phyloP scores from a whole-genome alignment of 805 yeast genomes.

The Vanderwaltozyma yarrowii region DNA sequence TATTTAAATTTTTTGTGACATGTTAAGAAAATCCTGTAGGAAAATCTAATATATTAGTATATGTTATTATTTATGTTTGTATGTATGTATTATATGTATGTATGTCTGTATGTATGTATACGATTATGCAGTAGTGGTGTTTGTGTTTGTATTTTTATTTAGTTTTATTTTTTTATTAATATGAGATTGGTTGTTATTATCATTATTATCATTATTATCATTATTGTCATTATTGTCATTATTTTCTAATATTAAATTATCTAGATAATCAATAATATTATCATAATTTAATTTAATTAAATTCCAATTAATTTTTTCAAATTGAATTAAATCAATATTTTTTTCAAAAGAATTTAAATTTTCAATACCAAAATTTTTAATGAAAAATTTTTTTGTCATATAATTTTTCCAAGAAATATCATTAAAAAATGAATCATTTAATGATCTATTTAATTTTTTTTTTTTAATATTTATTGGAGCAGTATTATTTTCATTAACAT shows the following conservation, averaged over 20 bases:
- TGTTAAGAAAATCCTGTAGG: too few relatives aligned
- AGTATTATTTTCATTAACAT: conserved; percentile 70
- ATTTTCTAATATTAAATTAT: not conserved
- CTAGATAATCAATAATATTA: conserved; percentile 7
- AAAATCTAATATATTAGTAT: too few relatives aligned
- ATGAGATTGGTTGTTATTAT: too few relatives aligned
- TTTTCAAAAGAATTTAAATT: conserved; percentile 8
- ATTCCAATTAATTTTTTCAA: conserved; percentile 15
- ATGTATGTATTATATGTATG: too few relatives aligned
- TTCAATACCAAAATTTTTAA: conserved; percentile 13
- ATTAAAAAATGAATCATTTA: conserved; percentile 50
- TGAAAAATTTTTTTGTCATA: conserved; percentile 42
- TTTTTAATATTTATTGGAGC: conserved; percentile 66
- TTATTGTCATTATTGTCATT: not conserved
- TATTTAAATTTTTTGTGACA: too few relatives aligned
- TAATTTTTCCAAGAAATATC: conserved; percentile 45
- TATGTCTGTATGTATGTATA: too few relatives aligned
- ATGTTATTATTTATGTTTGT: too few relatives aligned
- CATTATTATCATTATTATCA: not conserved
- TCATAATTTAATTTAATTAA: conserved; percentile 16
- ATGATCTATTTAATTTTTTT: conserved; percentile 64
- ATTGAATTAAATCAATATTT: conserved; percentile 11
- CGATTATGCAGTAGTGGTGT: too few relatives aligned
- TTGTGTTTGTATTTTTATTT: too few relatives aligned
- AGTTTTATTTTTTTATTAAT: too few relatives aligned